Evolutionary conservation across 805 yeast genomes (phyloP).

Genomic region (Komagataella phaffii): DNA sequence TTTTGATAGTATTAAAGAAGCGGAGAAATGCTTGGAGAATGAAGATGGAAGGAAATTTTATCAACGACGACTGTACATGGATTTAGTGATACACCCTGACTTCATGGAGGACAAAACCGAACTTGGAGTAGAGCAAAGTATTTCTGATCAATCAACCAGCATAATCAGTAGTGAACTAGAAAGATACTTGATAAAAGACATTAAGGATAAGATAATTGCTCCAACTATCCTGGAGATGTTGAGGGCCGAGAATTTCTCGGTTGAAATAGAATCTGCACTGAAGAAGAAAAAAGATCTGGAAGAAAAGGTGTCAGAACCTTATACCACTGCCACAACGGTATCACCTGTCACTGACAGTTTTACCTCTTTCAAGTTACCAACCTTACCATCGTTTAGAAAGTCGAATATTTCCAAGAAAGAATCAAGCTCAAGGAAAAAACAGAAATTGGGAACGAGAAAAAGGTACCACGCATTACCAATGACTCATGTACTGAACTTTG

Average conservation of each 20-base stretch:
- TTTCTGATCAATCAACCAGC: constrained; percentile 45
- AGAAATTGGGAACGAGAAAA: constrained; percentile 5
- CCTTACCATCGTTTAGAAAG: constrained; percentile 10
- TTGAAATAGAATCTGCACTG: constrained; percentile 1
- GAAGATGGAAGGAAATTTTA: constrained; percentile 45
- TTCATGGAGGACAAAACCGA: constrained; percentile 8
- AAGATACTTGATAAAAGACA: constrained; percentile 50
- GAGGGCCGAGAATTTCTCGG: neutral
- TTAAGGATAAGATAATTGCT: constrained; percentile 59
- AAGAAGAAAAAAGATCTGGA: neutral
- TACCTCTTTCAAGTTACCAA: constrained; percentile 4
- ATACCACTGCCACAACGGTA: neutral
- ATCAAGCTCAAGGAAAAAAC: constrained; percentile 2
- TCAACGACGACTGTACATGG: constrained; percentile 42
- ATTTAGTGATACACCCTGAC: constrained; percentile 36
- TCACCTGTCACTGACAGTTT: constrained; percentile 8
- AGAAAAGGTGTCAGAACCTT: neutral
- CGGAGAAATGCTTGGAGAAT: constrained; percentile 41
- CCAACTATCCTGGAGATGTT: constrained; percentile 31
- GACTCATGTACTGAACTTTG: constrained; percentile 40
- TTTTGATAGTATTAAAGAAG: constrained; percentile 46
- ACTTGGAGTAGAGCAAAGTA: constrained; percentile 16
- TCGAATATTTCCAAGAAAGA: neutral
- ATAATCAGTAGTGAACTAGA: constrained; percentile 52
- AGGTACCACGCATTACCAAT: constrained; percentile 27